Base-by-base conservation (phyloP, 148 eudicot genomes). In the Chenopodium quinoa region DNA sequence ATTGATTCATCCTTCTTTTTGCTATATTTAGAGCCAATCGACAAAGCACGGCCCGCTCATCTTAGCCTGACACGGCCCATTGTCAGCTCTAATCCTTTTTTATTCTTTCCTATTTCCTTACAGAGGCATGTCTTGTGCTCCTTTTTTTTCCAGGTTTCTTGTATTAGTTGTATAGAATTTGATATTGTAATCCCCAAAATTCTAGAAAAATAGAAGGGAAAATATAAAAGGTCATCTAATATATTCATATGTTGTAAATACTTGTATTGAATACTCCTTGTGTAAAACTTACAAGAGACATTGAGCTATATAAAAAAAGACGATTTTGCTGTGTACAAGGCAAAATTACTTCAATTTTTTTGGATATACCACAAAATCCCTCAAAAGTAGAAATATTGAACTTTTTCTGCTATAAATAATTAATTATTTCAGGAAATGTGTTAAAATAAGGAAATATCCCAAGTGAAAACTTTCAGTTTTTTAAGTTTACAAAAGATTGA, bases 1-100 rank as follows among this genome's bases (percentile, higher is more conserved):
- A 81, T 50, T 81, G 77, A 80, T 75, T 22, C 74, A 22, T 23
- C 7, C 9, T 44, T 2, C 1, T 23, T 47, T 23, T 68, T 84
- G 80, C 75, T 83, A 9, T 56, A 4, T 17, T 19, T 56, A 56
- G 62, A 56, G 62, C 62, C 22, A 19, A 56, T 56, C 62, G 7
- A 16, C 62, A 56, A 4, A 56, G 62, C 62, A 14, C 62, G n/a
- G 62, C 22, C 20, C 17, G 60, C 19, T 56, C 60, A 56, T 56
- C 5, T 4, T 4, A 16, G 60, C 60, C 22, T 56, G 60, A 4
- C 60, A 13, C 60, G 60, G 17, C 17, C 60, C 60, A 13, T 56
- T 4, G 1, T 13, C 60, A 12, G 17, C 60, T 13, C 60, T 13
- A 12, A 12, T 4, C 60, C 52, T 48, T 9, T 34, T 58, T 34